phyloP scores from a whole-genome alignment of 164 flowering plant species.

The Cinnamomum chago region DNA sequence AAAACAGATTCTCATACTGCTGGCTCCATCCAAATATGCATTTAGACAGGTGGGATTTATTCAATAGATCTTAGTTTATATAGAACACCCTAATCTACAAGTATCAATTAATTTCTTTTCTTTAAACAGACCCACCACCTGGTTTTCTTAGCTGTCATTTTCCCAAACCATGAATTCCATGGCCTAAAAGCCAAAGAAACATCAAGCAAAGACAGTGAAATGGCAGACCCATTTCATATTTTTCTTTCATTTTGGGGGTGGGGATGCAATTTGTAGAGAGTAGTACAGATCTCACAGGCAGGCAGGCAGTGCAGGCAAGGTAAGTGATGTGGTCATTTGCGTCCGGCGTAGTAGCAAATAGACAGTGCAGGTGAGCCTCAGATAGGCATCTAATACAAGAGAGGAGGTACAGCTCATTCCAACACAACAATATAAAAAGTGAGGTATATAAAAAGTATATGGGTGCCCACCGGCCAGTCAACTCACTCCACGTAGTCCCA shows the following conservation, averaged over 20 bases:
- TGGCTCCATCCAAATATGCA: no score
- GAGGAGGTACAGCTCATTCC: constrained; percentile 22
- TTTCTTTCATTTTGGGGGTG: no score
- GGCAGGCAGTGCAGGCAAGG: background rate
- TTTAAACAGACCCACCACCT: no score
- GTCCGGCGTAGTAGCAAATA: background rate
- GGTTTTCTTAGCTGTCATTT: no score
- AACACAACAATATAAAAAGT: constrained; percentile 9
- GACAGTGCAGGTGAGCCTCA: constrained; percentile 22
- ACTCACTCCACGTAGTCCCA: constrained; percentile 29
- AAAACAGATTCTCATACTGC: no score
- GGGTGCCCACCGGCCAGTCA: constrained; percentile 20
- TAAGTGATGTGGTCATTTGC: background rate
- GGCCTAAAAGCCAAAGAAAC: background rate
- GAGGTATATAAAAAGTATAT: background rate
- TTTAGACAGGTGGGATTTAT: no score
- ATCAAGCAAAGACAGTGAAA: background rate
- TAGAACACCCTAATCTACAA: no score
- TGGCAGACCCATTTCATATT: background rate
- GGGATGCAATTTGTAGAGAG: no score
- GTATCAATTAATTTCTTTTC: no score
- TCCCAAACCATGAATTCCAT: background rate
- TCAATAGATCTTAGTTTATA: no score
- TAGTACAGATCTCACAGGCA: background rate
- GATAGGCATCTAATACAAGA: constrained; percentile 24